Base-by-base conservation (phyloP, 768 basidiomycete genomes). In the Lentinus brumalis region DNA sequence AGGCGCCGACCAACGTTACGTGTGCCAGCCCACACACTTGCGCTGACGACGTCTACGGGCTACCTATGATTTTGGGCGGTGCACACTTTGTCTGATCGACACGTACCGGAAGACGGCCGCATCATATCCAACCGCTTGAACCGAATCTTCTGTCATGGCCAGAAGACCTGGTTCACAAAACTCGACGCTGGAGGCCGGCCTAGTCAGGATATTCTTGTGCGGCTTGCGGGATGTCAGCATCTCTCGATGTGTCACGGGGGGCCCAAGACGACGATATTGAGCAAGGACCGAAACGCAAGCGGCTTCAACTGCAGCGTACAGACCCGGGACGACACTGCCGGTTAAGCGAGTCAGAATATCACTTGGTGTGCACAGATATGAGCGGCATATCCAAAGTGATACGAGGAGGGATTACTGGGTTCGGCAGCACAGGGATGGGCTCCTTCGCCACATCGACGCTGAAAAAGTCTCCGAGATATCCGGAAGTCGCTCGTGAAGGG, bases 381-480 rank as follows among this genome's bases (percentile, higher is more conserved):
- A 74, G 66, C 30, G 59, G 47, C 26, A 53, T 9, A 9, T 16
- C 31, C 35, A 45, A 2, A 3, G 0, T 39, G 42, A 46, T 39
- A 15, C 15, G 18, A 9, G 21, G 45, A 18, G 14, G 12, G 80
- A 93, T 78, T 75, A 96, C 94, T 95, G 76, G 98, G 77, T 98
- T 99, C 32, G 97, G 97, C 64, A 99, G 78, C 30, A 99, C 97
- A 40, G 97, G 97, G 69, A 99, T 99, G 39, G 97, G 97, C 74
- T 98, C 96, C 81, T 99, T 98, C 64, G 97, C 98, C 59, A 99
- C 97, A 76, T 99, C 97, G 62, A 98, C 97, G 74, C 97, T 97
- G 67, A 85, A 80, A 99, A 99, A 73, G 97, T 99, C 81, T 99
- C 97, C 50, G 97, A 98, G 73, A 99, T 99, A 83, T 97, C 97